Conservation (phyloP, 2,329 filamentous ascomycete species). For the Conoideocrella luteorostrata region DNA sequence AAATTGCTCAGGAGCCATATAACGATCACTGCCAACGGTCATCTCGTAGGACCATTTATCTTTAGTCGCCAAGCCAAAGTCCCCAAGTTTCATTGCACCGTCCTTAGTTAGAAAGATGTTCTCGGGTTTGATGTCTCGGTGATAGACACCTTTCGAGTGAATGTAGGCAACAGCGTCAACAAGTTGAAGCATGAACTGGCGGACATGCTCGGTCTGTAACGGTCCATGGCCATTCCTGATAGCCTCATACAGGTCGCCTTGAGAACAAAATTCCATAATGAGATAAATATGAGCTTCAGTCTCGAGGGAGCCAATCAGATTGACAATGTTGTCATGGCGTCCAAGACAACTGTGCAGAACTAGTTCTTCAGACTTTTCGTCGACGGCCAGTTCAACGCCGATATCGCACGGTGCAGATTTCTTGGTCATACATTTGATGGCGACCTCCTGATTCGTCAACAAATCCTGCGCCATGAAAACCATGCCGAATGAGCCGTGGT, state of each 20-base stretch:
- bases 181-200: constrained; percentile 93
- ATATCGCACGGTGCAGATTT: constrained; percentile 54
- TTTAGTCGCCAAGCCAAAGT: constrained; percentile 88
- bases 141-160: constrained; percentile 85
- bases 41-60: constrained; percentile 88
- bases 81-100: constrained; percentile 90
- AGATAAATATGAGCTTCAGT: constrained; percentile 85
- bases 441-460: constrained; percentile 70
- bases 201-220: constrained; percentile 90
- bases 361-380: constrained; percentile 77
- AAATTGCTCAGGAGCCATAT: constrained; percentile 98
- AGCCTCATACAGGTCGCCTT: constrained; percentile 94
- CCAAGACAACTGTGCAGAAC: constrained; percentile 74
- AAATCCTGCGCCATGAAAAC: constrained; percentile 88
- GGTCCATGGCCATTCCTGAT: constrained; percentile 86
- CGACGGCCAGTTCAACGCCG: constrained; percentile 61
- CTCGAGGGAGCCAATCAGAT: constrained; percentile 84
- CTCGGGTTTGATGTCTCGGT: constrained; percentile 98
- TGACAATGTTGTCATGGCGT: constrained; percentile 86
- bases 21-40: constrained; percentile 93
- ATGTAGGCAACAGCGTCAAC: constrained; percentile 85
- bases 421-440: constrained; percentile 96
- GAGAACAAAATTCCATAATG: constrained; percentile 90
- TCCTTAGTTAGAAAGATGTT: constrained; percentile 91
- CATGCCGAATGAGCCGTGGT: constrained; percentile 98